phyloP scores from a whole-genome alignment of 371 early-diverging fungal genomes.

The Mucor mucedo region DNA sequence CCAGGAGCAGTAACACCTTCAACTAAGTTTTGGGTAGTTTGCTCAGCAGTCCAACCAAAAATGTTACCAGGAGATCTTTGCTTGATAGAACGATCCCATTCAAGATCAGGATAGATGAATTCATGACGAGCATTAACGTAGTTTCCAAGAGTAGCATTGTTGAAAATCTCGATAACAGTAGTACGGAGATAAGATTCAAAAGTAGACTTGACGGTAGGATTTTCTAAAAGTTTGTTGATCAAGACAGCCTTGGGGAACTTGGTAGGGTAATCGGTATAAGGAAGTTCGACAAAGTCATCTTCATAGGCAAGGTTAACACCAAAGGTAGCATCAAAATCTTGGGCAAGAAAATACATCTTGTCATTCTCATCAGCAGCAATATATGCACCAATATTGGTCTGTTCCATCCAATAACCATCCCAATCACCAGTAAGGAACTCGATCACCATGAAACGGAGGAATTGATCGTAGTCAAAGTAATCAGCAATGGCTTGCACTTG shows the following conservation, averaged over 20 bases:
- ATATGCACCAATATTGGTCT: constrained; percentile 63
- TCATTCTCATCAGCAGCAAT: constrained; percentile 46
- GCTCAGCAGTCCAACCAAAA: constrained; percentile 55
- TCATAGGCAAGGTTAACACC: constrained; percentile 56
- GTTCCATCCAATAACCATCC: constrained; percentile 65
- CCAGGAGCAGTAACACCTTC: constrained; percentile 42
- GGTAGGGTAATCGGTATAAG: constrained; percentile 43
- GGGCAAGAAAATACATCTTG: constrained; percentile 52
- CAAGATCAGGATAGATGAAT: constrained; percentile 54
- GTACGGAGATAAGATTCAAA: constrained; percentile 56
- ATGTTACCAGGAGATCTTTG: constrained; percentile 63
- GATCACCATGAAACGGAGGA: constrained; percentile 62
- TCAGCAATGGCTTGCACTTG: constrained; percentile 40
- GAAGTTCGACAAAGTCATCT: constrained; percentile 31
- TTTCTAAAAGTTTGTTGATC: constrained; percentile 59
- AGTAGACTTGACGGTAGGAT: constrained; percentile 33
- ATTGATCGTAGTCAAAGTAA: constrained; percentile 51
- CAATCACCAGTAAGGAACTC: constrained; percentile 62
- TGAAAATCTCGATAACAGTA: constrained; percentile 51
- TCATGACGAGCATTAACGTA: constrained; percentile 53
- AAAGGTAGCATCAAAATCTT: constrained; percentile 66
- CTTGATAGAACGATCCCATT: constrained; percentile 59
- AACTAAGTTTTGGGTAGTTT: constrained; percentile 47
- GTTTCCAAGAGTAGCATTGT: constrained; percentile 50
- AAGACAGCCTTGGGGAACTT: constrained; percentile 46